Percentiles rank a stretch among this genome's conserved stretches.
Conservation (phyloP, 1,139 yeast species). For the Magnusiomyces fungicola region DNA sequence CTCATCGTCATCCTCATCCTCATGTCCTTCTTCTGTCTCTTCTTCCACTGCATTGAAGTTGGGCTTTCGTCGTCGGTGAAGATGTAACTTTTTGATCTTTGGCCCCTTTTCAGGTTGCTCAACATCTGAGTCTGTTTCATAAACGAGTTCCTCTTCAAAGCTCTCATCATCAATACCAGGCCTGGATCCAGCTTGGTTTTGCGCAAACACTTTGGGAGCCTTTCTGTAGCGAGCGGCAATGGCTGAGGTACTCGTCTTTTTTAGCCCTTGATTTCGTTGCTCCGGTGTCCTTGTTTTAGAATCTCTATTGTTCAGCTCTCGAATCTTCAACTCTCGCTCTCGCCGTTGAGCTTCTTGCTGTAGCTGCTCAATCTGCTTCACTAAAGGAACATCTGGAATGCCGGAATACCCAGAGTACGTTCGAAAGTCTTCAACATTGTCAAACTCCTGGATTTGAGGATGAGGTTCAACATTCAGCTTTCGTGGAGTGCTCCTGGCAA, state of each 20-base stretch:
- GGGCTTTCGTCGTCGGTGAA: not conserved
- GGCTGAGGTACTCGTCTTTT: too few relatives aligned
- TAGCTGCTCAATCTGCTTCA: conserved; percentile 25
- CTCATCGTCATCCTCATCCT: conserved; percentile 14
- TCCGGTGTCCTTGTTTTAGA: not conserved
- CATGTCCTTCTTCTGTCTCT: not conserved
- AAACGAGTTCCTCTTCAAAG: not conserved
- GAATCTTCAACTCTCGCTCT: not conserved
- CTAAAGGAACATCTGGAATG: conserved; percentile 24
- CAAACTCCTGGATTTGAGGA: conserved; percentile 22
- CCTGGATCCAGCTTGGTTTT: too few relatives aligned
- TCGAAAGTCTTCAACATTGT: conserved; percentile 19
- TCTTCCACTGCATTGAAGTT: not conserved
- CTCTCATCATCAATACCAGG: too few relatives aligned
- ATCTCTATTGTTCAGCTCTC: not conserved
- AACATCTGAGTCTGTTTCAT: not conserved
- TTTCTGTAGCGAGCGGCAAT: too few relatives aligned
- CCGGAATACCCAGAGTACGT: conserved; percentile 22
- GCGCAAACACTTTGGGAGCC: too few relatives aligned
- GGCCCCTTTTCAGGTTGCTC: conserved; percentile 2
- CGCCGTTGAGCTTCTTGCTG: conserved; percentile 15
- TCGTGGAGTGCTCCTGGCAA: too few relatives aligned
- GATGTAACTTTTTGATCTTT: not conserved
- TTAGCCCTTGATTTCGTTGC: too few relatives aligned
- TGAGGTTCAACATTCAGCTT: conserved; percentile 2